These are phyloP conservation scores for Penicillium simplicissimum DNA, from an alignment of 495 filamentous ascomycete genomes.

Conservation along the genomic window DNA sequence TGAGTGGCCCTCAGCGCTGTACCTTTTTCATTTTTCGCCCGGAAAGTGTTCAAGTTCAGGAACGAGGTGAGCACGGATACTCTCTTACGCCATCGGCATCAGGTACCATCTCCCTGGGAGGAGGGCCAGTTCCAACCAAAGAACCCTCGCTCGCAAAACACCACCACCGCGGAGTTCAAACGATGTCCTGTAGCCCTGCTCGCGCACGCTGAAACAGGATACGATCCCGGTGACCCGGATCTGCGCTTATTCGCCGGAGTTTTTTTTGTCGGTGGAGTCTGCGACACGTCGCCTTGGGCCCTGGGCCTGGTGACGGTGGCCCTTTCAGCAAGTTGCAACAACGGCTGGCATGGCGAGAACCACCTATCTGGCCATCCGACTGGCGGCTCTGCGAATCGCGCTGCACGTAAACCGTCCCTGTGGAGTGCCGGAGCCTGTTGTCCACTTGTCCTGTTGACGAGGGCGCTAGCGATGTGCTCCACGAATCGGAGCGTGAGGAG, in stretches of 20 bases:
- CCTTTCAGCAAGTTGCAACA: neutral
- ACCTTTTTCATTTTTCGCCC: conserved; percentile 8
- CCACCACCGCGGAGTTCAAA: too few species aligned
- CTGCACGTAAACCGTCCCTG: neutral
- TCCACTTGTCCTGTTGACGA: neutral
- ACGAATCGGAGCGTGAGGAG: conserved; percentile 15
- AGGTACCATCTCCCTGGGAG: neutral
- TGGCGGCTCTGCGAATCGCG: conserved; percentile 9
- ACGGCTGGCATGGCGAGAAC: neutral
- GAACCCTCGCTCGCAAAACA: neutral
- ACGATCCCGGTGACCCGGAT: conserved; percentile 8
- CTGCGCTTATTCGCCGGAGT: conserved; percentile 3
- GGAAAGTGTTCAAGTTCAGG: neutral
- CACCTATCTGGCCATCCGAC: conserved; percentile 5
- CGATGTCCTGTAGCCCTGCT: neutral
- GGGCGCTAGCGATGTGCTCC: neutral
- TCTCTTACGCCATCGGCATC: neutral
- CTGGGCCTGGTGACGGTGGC: too few species aligned
- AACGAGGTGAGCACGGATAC: neutral
- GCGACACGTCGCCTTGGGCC: conserved; percentile 10
- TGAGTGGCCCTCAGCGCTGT: neutral
- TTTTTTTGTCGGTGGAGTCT: neutral
- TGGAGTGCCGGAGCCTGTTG: too few species aligned
- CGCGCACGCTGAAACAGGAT: neutral
- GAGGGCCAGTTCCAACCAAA: neutral